These are phyloP conservation scores for Solanum ossicruentum DNA, from an alignment of 257 asterid genomes.

Conservation along the genomic window DNA sequence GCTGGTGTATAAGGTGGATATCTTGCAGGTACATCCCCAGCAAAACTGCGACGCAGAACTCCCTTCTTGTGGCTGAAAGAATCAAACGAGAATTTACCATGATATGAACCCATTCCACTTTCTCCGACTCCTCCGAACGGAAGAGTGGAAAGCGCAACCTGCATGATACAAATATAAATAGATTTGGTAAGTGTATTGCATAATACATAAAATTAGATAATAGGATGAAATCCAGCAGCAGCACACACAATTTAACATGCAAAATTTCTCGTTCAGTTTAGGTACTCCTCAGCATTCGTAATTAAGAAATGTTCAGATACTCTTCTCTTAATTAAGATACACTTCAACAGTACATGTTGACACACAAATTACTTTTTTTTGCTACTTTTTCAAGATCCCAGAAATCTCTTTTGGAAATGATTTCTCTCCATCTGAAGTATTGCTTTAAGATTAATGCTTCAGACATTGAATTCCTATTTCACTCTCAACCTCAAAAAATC, in stretches of 20 bases:
- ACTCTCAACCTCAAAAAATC: neutral
- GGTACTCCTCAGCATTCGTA: neutral
- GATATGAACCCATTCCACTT: conserved; percentile 95
- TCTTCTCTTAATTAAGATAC: neutral
- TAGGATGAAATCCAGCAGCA: neutral
- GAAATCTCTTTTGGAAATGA: neutral
- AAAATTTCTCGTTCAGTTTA: neutral
- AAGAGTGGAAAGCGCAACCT: conserved; percentile 43
- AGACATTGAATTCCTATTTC: neutral
- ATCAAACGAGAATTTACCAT: conserved; percentile 79
- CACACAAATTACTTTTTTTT: neutral
- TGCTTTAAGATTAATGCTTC: neutral
- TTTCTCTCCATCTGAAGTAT: neutral
- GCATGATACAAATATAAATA: conserved; percentile 10
- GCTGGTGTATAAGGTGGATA: conserved; percentile 70
- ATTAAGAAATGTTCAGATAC: neutral
- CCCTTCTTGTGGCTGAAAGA: conserved; percentile 90
- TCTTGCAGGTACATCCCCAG: conserved; percentile 62
- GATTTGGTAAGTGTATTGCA: neutral
- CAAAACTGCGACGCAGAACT: conserved; percentile 51
- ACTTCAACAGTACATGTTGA: neutral
- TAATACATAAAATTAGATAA: neutral
- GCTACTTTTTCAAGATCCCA: neutral
- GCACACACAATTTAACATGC: neutral
- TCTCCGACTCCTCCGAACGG: conserved; percentile 97